Base-by-base conservation (phyloP, 495 filamentous ascomycete genomes). In the Aspergillus carlsbadensis region DNA sequence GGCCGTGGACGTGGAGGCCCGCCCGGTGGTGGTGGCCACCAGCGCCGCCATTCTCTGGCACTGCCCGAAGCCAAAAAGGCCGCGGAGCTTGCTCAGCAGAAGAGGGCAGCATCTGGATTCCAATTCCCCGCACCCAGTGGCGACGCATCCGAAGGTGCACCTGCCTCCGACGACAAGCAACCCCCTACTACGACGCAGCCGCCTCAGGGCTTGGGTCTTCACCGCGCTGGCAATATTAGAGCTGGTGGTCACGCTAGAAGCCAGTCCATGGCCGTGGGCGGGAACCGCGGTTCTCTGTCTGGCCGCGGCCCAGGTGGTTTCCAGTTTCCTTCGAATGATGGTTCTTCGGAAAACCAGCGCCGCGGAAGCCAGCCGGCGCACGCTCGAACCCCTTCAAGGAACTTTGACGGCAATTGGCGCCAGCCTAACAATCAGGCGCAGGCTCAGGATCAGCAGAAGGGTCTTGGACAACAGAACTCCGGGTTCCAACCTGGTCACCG, bases 351-450 rank as follows among this genome's bases (percentile, higher is more conserved):
- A 57, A 87, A 89, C 64, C 76, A 80, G 56, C 87, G 90, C 54
- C 87, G 90, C 53, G 82, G 83, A 52, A 86, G 87, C 58, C 81
- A 84, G 56, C 72, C 75, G 29, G 76, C 81, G 34, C 94, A 98
- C 69, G 86, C 82, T 62, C 83, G 95, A 48, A 87, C 85, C 8
- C 80, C 78, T 6, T 98, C 94, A 14, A 81, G 94, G 29, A 98
- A 98, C 67, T 98, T 98, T 71, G 95, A 98, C 58, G 84, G 91
- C 59, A 98, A 98, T 72, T 98, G 94, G 94, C 87, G 94, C 62
- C 93, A 94, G 68, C 94, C 89, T 58, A 86, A 84, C 66, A 88
- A 87, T 63, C 82, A 84, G 59, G 65, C 64, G 42, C 79, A 80
- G 52, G 65, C 66, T 29, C 80, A 81, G 57, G 77, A 82, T 46